These are phyloP conservation scores for Nicotiana otophora DNA, from an alignment of 257 asterid genomes.

Conservation along the genomic window DNA sequence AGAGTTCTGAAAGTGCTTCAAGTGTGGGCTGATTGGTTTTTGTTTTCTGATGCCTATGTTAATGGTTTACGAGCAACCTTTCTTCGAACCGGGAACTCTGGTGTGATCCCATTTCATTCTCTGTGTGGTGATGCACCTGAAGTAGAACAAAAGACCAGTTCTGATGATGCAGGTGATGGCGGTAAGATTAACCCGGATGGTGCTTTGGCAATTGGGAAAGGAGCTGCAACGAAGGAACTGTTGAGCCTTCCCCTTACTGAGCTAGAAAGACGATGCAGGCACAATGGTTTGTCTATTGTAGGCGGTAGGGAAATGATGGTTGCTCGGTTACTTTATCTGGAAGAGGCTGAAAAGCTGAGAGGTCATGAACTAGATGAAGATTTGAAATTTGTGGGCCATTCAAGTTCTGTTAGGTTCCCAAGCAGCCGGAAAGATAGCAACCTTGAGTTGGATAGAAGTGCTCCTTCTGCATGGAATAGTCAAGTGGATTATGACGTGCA, in stretches of 20 bases:
- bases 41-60: conserved; percentile 85
- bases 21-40: conserved; percentile 97
- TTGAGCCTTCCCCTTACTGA: conserved; percentile 64
- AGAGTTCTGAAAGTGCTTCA: conserved; percentile 88
- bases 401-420: conserved; percentile 49
- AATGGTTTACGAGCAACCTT: conserved; percentile 92
- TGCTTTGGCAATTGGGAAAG: conserved; percentile 89
- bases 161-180: conserved; percentile 40
- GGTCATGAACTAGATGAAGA: conserved; percentile 70
- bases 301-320: conserved; percentile 97
- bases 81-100: conserved; percentile 76
- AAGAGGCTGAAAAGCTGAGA: conserved; percentile 86
- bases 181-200: conserved; percentile 64
- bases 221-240: conserved; percentile 86
- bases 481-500: conserved; percentile 37
- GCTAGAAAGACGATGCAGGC: conserved; percentile 89
- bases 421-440: conserved; percentile 43
- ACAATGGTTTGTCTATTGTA: conserved; percentile 77
- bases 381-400: conserved; percentile 50
- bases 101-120: conserved; percentile 77
- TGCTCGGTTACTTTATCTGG: conserved; percentile 81
- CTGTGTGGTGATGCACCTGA: conserved; percentile 91
- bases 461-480: conserved; percentile 38
- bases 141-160: conserved; percentile 50
- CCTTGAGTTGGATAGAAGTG: conserved; percentile 41